These are phyloP conservation scores for Eutypa lata DNA, from an alignment of 2,329 filamentous ascomycete species.

Conservation along the genomic window DNA sequence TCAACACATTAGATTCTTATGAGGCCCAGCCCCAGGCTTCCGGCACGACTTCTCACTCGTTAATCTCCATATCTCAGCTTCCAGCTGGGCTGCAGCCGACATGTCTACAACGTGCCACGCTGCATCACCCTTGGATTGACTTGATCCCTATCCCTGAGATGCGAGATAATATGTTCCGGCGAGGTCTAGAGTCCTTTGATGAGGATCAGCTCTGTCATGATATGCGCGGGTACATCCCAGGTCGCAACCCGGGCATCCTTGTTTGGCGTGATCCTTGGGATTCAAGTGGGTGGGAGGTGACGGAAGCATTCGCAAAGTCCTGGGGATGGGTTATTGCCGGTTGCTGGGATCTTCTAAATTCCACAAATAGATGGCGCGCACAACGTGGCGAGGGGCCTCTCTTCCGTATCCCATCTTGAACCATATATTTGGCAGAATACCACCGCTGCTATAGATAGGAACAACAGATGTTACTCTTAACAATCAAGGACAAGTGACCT, in stretches of 20 bases:
- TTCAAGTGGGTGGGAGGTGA: constrained; percentile 10
- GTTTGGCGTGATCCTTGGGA: constrained; percentile 16
- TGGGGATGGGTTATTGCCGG: constrained; percentile 9
- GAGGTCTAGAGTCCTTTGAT: constrained; percentile 6
- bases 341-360: constrained; percentile 9
- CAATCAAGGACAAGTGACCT: no score
- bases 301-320: constrained; percentile 8
- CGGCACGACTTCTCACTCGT: no score
- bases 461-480: no score
- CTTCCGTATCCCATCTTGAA: constrained; percentile 1
- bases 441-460: no score
- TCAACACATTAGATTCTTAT: constrained; percentile 2
- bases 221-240: constrained; percentile 1
- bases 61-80: no score
- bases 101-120: constrained; percentile 21
- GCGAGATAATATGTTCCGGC: constrained; percentile 29
- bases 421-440: no score
- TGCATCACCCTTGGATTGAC: constrained; percentile 35
- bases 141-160: constrained; percentile 31
- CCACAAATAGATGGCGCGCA: constrained; percentile 14
- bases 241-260: constrained; percentile 4
- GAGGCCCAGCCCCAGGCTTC: no score
- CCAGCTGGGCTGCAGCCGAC: no score
- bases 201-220: constrained; percentile 17
- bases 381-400: constrained; percentile 13